A percentile compares a stretch with the other conserved stretches of the same genome.
phyloP scores from a whole-genome alignment of 2,329 filamentous ascomycete species.

The Aspergillus sp. region DNA sequence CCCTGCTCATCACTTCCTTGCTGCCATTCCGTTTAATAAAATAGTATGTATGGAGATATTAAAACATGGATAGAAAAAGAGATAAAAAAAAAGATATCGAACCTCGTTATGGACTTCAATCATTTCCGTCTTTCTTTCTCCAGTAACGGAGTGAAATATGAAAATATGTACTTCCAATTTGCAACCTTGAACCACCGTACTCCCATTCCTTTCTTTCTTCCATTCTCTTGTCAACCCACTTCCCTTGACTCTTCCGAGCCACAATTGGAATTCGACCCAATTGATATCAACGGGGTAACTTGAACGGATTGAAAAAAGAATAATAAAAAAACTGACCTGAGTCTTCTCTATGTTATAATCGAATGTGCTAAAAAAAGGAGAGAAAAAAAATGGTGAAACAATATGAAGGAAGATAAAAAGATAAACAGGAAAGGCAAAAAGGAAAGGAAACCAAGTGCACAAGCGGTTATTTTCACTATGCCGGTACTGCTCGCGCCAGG shows the following conservation, averaged over 20 bases:
- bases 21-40: neutral
- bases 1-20: neutral
- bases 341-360: slow-evolving; percentile 7
- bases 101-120: neutral
- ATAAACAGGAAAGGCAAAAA: neutral
- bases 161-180: neutral
- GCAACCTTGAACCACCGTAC: neutral
- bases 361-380: neutral
- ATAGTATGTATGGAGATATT: neutral
- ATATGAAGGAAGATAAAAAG: neutral
- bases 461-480: slow-evolving; percentile 19
- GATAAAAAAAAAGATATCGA: neutral
- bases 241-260: neutral
- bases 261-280: neutral
- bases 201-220: neutral
- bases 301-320: neutral
- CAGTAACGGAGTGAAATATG: neutral
- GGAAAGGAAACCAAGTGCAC: slow-evolving; percentile 3
- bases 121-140: neutral
- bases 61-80: neutral
- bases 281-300: neutral
- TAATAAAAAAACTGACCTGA: neutral
- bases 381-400: slow-evolving; percentile 10
- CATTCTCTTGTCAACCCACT: neutral
- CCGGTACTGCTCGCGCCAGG: slow-evolving; percentile 43